Evolutionary conservation across 139 green algal genomes (phyloP).

Genomic region (Haematococcus lacustris): DNA sequence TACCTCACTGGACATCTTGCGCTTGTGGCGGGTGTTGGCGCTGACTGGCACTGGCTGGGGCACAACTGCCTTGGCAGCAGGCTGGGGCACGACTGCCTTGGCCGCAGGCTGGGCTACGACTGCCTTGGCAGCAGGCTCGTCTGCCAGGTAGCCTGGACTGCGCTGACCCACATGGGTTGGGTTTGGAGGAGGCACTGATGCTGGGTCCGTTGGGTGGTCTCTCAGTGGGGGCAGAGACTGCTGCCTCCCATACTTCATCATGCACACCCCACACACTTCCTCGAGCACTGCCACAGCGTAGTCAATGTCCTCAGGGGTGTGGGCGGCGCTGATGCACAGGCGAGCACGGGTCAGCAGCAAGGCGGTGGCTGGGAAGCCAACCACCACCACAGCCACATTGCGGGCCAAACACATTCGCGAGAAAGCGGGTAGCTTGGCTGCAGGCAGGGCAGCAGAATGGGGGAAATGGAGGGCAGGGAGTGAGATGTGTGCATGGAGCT

Average conservation of each 20-base stretch:
- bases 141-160: too few relatives aligned
- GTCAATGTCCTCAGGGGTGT: constrained; percentile 86
- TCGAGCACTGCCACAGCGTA: constrained; percentile 65
- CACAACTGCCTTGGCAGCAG: too few relatives aligned
- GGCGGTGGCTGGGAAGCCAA: constrained; percentile 93
- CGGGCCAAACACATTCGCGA: constrained; percentile 65
- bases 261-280: background rate
- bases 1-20: too few relatives aligned
- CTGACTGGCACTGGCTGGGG: too few relatives aligned
- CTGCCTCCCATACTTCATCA: background rate
- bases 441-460: too few relatives aligned
- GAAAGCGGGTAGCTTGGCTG: constrained; percentile 52
- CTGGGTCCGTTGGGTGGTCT: background rate
- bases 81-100: too few relatives aligned
- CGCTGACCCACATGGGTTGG: too few relatives aligned
- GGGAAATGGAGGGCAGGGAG: too few relatives aligned
- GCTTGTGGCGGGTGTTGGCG: too few relatives aligned
- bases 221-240: background rate
- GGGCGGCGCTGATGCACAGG: constrained; percentile 90
- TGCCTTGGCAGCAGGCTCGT: too few relatives aligned
- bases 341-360: constrained; percentile 75
- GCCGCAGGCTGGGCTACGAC: too few relatives aligned
- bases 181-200: background rate
- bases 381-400: constrained; percentile 86
- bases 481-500: background rate